These are phyloP conservation scores for Zymoseptoria ardabiliae DNA, from an alignment of 2,329 filamentous ascomycete genomes.

Conservation along the genomic window DNA sequence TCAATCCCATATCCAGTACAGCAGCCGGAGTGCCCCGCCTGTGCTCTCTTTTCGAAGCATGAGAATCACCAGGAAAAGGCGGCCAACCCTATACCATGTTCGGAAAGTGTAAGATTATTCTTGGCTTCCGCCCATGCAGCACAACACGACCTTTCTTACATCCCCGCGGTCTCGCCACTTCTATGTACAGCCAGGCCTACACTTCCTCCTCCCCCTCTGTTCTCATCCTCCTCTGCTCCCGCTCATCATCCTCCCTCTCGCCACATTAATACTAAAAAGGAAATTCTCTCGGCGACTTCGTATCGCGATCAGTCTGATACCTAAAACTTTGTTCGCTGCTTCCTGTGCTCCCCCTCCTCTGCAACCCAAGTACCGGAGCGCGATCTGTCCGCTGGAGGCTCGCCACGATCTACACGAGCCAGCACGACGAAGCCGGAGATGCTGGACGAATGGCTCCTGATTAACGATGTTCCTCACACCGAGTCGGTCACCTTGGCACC, in stretches of 20 bases:
- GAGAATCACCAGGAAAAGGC: neutral
- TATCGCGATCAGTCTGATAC: neutral
- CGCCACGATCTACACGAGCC: neutral
- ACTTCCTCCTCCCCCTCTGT: neutral
- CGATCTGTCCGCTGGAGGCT: neutral
- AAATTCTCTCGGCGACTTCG: neutral
- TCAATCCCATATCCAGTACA: neutral
- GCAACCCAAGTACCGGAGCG: neutral
- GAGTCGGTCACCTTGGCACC: neutral
- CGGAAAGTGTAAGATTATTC: neutral
- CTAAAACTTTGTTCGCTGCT: neutral
- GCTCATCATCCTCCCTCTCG: neutral
- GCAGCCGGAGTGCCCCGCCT: neutral
- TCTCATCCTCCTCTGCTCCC: neutral
- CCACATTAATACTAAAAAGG: neutral
- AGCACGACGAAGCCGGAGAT: neutral
- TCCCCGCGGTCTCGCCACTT: neutral
- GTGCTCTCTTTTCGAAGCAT: neutral
- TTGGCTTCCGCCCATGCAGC: neutral
- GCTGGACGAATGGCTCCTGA: neutral
- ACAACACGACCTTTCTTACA: neutral
- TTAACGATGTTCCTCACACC: neutral
- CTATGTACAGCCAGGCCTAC: neutral
- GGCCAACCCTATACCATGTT: neutral
- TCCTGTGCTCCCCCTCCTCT: neutral